Evolutionary conservation across 805 yeast species (phyloP).

Genomic region (Candida argentea): DNA sequence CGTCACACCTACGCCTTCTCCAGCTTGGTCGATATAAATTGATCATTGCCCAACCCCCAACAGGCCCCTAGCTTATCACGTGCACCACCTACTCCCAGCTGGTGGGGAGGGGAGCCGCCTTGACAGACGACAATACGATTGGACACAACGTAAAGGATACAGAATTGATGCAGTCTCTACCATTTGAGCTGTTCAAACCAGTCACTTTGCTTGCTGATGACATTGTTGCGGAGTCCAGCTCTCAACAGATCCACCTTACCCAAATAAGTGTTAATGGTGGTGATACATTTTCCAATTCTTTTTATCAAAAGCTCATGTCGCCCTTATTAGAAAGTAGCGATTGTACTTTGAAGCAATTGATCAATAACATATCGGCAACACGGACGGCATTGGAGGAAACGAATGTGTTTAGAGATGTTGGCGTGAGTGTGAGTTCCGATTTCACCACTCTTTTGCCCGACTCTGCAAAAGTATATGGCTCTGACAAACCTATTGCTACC

Average conservation of each 20-base stretch:
- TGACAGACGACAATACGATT: too few species aligned
- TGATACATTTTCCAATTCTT: constrained; percentile 33
- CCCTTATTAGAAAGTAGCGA: constrained; percentile 33
- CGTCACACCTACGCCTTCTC: too few species aligned
- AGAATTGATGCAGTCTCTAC: too few species aligned
- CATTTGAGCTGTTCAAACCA: too few species aligned
- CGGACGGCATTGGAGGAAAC: constrained; percentile 30
- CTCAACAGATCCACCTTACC: constrained; percentile 27
- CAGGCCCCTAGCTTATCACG: too few species aligned
- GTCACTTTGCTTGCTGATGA: constrained; percentile 19
- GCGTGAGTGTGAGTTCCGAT: constrained; percentile 31
- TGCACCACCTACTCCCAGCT: too few species aligned
- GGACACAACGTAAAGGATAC: too few species aligned
- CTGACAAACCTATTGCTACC: constrained; percentile 34
- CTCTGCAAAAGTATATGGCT: constrained; percentile 18
- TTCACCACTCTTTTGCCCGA: constrained; percentile 19
- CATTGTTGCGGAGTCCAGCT: constrained; percentile 17
- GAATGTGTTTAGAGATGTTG: constrained; percentile 34
- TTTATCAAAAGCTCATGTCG: constrained; percentile 35
- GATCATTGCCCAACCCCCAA: too few species aligned
- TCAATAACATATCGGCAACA: constrained; percentile 21
- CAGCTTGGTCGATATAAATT: too few species aligned
- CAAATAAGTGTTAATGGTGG: constrained; percentile 32
- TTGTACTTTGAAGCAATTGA: constrained; percentile 33
- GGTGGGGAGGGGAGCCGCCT: too few species aligned